phyloP scores from a whole-genome alignment of 2,329 filamentous ascomycete genomes.

The Lecanicillium sp. region DNA sequence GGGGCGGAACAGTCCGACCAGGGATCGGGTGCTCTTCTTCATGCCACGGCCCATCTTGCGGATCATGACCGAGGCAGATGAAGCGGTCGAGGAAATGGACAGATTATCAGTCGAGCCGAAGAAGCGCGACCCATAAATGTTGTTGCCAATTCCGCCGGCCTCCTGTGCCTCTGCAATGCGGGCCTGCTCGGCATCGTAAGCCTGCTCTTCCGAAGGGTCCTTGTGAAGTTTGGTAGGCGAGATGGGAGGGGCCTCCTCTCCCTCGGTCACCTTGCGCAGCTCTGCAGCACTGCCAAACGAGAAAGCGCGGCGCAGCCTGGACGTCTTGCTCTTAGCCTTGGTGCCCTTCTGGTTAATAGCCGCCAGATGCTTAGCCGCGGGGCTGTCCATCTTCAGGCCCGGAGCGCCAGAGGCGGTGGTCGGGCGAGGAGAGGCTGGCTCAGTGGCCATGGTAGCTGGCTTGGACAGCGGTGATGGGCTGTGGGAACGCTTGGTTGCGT shows the following conservation, averaged over 20 bases:
- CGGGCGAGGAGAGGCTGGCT: slow-evolving; percentile 38
- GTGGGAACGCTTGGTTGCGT: slow-evolving; percentile 58
- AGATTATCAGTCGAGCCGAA: slow-evolving; percentile 95
- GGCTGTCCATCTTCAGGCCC: slow-evolving; percentile 46
- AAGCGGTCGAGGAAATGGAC: slow-evolving; percentile 83
- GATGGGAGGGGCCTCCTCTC: slow-evolving; percentile 41
- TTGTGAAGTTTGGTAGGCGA: slow-evolving; percentile 57
- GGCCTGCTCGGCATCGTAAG: slow-evolving; percentile 80
- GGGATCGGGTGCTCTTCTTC: slow-evolving; percentile 85
- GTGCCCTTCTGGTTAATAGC: slow-evolving; percentile 79
- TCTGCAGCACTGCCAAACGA: slow-evolving; percentile 96
- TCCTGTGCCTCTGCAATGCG: slow-evolving; percentile 91
- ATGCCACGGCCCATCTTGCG: slow-evolving; percentile 99
- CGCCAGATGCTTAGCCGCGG: slow-evolving; percentile 76
- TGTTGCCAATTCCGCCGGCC: slow-evolving; percentile 82
- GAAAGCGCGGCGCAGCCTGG: slow-evolving; percentile 80
- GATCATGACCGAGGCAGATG: slow-evolving; percentile 87
- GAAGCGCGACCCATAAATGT: slow-evolving; percentile 83
- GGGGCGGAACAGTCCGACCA: slow-evolving; percentile 90
- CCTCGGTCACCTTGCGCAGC: slow-evolving; percentile 66
- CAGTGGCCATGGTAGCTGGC: slow-evolving; percentile 57
- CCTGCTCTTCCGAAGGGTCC: slow-evolving; percentile 54
- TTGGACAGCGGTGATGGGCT: slow-evolving; percentile 71
- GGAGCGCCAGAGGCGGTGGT: slow-evolving; percentile 27
- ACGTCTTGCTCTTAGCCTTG: slow-evolving; percentile 77